phyloP scores from a whole-genome alignment of 192 early-diverging fungal genomes.

The Gryganskiella cystojenkinii region DNA sequence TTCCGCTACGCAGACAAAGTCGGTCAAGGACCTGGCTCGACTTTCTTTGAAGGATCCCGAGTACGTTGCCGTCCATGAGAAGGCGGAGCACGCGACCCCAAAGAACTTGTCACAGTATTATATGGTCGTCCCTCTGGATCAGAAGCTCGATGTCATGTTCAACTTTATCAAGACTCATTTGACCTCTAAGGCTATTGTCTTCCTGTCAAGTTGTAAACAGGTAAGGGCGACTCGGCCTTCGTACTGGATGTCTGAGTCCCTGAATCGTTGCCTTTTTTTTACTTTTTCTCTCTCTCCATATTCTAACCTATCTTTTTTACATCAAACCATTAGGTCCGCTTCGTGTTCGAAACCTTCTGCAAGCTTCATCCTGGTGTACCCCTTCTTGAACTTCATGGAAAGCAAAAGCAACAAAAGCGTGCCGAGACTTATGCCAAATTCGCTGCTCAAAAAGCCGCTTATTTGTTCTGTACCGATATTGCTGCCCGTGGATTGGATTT shows the following conservation, averaged over 20 bases:
- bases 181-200: conserved; percentile 90
- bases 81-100: conserved; percentile 81
- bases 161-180: conserved; percentile 97
- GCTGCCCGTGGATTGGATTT: conserved; percentile 98
- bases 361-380: conserved; percentile 94
- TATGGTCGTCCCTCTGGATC: conserved; percentile 80
- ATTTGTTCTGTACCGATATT: conserved; percentile 94
- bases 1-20: conserved; percentile 97
- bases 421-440: conserved; percentile 96
- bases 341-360: conserved; percentile 94
- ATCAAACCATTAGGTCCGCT: conserved; percentile 63
- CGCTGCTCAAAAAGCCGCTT: conserved; percentile 76
- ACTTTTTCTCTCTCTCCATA: conserved; percentile 4
- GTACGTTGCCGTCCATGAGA: conserved; percentile 95
- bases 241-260: not conserved
- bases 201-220: conserved; percentile 97
- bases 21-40: conserved; percentile 93
- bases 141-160: conserved; percentile 96
- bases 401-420: conserved; percentile 95
- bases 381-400: conserved; percentile 93
- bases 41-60: conserved; percentile 91
- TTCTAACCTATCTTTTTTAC: conserved; percentile 1
- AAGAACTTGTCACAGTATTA: conserved; percentile 87
- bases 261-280: not conserved
- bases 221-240: conserved; percentile 40